Conservation (phyloP, 306 rosid species). For the Coriaria nepalensis region DNA sequence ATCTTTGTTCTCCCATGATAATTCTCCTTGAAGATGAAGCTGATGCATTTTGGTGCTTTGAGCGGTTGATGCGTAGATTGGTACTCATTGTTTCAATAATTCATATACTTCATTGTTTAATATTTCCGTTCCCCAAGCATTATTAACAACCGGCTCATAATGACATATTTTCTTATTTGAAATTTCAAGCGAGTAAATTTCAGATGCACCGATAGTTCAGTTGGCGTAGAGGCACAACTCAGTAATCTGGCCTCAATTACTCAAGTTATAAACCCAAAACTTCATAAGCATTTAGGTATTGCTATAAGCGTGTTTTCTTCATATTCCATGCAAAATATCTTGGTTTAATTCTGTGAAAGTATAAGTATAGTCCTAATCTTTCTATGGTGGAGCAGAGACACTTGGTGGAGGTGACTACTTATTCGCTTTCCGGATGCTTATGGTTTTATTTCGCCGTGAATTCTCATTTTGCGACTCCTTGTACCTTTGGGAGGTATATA, state of each 20-base stretch:
- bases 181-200: slow-evolving; percentile 80
- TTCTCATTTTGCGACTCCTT: slow-evolving; percentile 95
- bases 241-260: slow-evolving; percentile 76
- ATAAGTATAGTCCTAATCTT: no score
- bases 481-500: slow-evolving; percentile 95
- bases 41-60: slow-evolving; percentile 99
- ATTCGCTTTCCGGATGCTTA: slow-evolving; percentile 98
- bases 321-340: no score
- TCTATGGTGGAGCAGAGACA: slow-evolving; percentile 44
- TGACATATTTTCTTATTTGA: slow-evolving; percentile 13
- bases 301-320: slow-evolving; percentile 9
- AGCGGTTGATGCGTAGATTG: slow-evolving; percentile 95
- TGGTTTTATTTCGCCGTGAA: slow-evolving; percentile 97
- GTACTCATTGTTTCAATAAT: slow-evolving; percentile 27
- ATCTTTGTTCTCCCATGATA: slow-evolving; percentile 95
- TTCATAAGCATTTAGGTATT: slow-evolving; percentile 92
- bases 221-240: slow-evolving; percentile 84
- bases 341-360: no score
- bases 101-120: not conserved
- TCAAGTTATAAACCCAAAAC: slow-evolving; percentile 93
- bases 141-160: no score
- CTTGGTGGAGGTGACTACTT: slow-evolving; percentile 96
- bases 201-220: slow-evolving; percentile 74
- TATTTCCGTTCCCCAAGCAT: no score
- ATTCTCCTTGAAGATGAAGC: slow-evolving; percentile 96